Base-by-base conservation (phyloP, 1,284 basidiomycete species). In the Puccinia novopanici region DNA sequence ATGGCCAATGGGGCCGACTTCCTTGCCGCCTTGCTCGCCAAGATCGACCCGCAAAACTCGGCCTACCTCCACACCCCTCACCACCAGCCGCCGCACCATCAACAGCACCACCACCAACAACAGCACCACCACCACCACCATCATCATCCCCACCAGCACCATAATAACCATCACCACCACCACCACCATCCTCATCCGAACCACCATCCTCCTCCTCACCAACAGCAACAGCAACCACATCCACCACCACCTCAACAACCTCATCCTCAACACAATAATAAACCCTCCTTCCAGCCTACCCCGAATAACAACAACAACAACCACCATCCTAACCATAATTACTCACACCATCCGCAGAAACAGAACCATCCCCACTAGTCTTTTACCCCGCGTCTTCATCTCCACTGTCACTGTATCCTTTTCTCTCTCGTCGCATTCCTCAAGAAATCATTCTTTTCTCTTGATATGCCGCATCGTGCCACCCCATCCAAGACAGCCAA, bases 1-100 rank as follows among this genome's bases (percentile, higher is more conserved):
- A 78, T 78, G 76, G 24, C 63, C 13, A 70, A 78, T 54, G 76
- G 76, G 42, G 34, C 50, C 27, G 76, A 78, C 50, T 78, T 78
- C 42, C 17, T 70, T 27, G 37, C 65, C 17, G 59, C 37, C 24
- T 30, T 78, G 15, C 45, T 65, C 15, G 42, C 40, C 12, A 78
- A 78, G 40, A 68, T 78, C 54, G 76, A 78, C 42, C 48, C 37
- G 22, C 22, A 55, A 13, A 9, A 27, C 27, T 9, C 27, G 22
- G 40, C 52, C 54, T 50, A 73, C n/a, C 12, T 34, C 54, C 19
- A 52, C 22, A 8, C 3, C 27, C 5, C 22, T 27, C 24, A 59
- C 40, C 72, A 74, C n/a, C 22, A 30, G 4, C 54, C 9, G 24
- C 61, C 8, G 54, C 59, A 45, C 3, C 73, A 48, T 40, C 73